Base-by-base conservation (phyloP, 768 basidiomycete genomes). In the Hygrophoropsis aurantiaca region DNA sequence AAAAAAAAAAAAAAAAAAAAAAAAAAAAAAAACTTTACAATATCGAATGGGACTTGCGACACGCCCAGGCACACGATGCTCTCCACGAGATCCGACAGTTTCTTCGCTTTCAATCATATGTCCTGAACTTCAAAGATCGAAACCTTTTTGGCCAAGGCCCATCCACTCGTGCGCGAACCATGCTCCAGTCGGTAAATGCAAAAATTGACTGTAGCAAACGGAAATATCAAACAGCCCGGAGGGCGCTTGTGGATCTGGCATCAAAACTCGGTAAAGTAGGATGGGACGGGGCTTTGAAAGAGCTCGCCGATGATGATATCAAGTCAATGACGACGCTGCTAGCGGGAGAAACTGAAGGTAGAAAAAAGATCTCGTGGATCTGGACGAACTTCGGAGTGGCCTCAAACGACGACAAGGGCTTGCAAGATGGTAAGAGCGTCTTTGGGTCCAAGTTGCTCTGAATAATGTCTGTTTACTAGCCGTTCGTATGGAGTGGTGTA, bases 51-150 rank as follows among this genome's bases (percentile, higher is more conserved):
- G 32, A 30, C 21, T 46, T 57, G 18, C 39, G 46, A n/a, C 27
- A 44, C 20, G 46, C 50, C 8, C 47, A 56, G 32, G 54, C 54
- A 16, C 39, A 53, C 19, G 40, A 57, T 26, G 21, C 55, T 11
- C 47, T 57, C n/a, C 8, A 38, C 15, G 37, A 46, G 13, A 32
- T 57, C 21, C 34, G 51, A n/a, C 30, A 44, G 27, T 23, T 30
- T 21, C 43, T 57, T 10, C 24, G 19, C 2, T 20, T 50, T 3
- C 47, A 46, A 24, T 24, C 51, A 5, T 38, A 45, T 33, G 19
- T 55, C 4, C 44, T 47, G 21, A 36, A 20, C 25, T 42, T 47
- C 37, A 57, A 57, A 35, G 56, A 52, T 35, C 20, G 37, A 13
- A 42, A 41, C 43, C 40, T 50, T 23, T 37, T 16, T 3, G 55